Evolutionary conservation across 139 green algal species (phyloP).

Genomic region (Eudorina sp.): DNA sequence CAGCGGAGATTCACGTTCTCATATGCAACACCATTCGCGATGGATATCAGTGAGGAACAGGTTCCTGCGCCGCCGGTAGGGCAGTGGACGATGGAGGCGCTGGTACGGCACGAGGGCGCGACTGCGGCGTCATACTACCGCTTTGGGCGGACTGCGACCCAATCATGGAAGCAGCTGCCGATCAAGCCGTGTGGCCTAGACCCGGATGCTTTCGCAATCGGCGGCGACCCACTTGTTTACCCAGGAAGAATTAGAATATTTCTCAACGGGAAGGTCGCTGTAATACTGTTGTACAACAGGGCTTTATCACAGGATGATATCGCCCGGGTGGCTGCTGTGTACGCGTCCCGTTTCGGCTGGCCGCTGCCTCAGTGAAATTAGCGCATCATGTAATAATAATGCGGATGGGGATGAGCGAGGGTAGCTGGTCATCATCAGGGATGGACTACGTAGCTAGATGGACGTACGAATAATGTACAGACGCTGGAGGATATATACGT

Average conservation of each 20-base stretch:
- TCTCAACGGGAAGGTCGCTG: background rate
- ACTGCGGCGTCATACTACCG: constrained; percentile 4
- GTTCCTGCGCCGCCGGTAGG: background rate
- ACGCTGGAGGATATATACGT: too few species aligned
- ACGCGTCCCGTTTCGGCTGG: too few species aligned
- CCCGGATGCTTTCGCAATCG: background rate
- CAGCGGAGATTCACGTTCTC: background rate
- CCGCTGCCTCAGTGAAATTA: too few species aligned
- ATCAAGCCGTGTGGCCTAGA: background rate
- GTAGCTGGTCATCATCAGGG: too few species aligned
- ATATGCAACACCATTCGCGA: too few species aligned
- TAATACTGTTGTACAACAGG: constrained; percentile 3
- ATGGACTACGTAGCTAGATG: too few species aligned
- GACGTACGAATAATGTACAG: too few species aligned
- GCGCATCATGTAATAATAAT: too few species aligned
- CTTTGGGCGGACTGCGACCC: background rate
- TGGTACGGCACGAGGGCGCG: background rate
- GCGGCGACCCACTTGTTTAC: background rate
- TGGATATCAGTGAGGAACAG: background rate
- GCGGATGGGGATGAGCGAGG: too few species aligned
- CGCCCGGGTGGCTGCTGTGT: too few species aligned
- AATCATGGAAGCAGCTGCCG: background rate
- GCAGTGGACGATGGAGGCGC: background rate
- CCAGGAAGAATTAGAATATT: background rate
- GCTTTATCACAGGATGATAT: too few species aligned